These are phyloP conservation scores for Phytophthora pistaciae DNA, from an alignment of 352 stramenopile genomes.

Conservation along the genomic window DNA sequence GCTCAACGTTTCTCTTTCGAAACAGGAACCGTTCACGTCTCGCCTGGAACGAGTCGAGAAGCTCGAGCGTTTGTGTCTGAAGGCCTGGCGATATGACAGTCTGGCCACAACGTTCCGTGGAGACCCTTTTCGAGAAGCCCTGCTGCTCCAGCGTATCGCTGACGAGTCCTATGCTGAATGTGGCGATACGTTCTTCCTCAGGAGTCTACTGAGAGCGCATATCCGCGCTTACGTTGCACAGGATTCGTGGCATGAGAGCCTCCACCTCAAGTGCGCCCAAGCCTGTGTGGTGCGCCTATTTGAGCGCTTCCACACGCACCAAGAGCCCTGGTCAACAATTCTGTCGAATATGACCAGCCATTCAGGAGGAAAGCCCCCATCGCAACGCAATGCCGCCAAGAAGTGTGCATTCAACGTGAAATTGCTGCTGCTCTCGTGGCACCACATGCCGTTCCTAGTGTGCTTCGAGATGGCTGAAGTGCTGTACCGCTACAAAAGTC, in stretches of 20 bases:
- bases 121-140: slow-evolving; percentile 56
- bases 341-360: slow-evolving; percentile 18
- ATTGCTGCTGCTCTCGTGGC: slow-evolving; percentile 60
- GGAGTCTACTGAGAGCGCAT: slow-evolving; percentile 60
- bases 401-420: slow-evolving; percentile 27
- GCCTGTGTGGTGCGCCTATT: slow-evolving; percentile 42
- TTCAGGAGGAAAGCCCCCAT: slow-evolving; percentile 4
- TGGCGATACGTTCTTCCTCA: slow-evolving; percentile 64
- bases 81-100: slow-evolving; percentile 64
- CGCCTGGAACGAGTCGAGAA: slow-evolving; percentile 59
- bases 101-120: slow-evolving; percentile 43
- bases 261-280: slow-evolving; percentile 50
- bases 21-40: slow-evolving; percentile 45
- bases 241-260: slow-evolving; percentile 34
- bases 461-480: slow-evolving; percentile 75
- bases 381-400: slow-evolving; percentile 1
- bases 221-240: slow-evolving; percentile 50
- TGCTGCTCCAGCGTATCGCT: slow-evolving; percentile 68
- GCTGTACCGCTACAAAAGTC: slow-evolving; percentile 50
- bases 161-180: slow-evolving; percentile 49
- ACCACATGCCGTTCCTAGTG: slow-evolving; percentile 64
- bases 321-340: slow-evolving; percentile 16
- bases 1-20: slow-evolving; percentile 39
- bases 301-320: slow-evolving; percentile 40
- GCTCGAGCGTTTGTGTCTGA: slow-evolving; percentile 71